phyloP scores from a whole-genome alignment of 108 stramenopile genomes.

The Parmales sp. region DNA sequence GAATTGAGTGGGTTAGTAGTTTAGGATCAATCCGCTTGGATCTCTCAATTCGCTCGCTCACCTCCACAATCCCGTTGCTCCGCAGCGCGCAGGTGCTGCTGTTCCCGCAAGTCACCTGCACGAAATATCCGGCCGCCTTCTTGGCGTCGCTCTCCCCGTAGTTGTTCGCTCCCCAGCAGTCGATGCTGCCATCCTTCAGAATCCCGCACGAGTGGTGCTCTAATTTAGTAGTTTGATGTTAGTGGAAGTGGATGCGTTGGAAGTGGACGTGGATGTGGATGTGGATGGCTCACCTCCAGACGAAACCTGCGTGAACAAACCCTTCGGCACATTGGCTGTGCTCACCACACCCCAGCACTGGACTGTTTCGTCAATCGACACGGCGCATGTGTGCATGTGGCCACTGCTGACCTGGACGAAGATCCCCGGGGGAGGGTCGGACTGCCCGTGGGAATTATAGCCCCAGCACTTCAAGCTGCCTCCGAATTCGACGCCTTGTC shows the following conservation, averaged over 20 bases:
- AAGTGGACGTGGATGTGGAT: no score
- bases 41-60: no score
- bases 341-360: not conserved
- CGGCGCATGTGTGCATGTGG: not conserved
- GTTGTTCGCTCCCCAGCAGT: not conserved
- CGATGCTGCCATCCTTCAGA: conserved; percentile 1
- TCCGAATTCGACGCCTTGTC: not conserved
- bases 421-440: not conserved
- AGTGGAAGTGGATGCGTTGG: no score
- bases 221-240: no score
- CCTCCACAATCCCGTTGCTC: not conserved
- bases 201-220: not conserved
- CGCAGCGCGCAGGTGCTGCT: not conserved
- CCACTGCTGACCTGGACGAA: not conserved
- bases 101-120: not conserved
- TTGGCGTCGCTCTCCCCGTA: not conserved
- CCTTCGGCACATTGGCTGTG: not conserved
- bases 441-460: not conserved
- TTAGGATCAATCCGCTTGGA: no score
- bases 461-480: not conserved
- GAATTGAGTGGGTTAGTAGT: no score
- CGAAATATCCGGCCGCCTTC: not conserved
- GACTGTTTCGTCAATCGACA: not conserved
- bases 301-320: not conserved
- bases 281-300: no score